Evolutionary conservation across 495 filamentous ascomycete genomes (phyloP), one percentile per base, ranked within the genome.

Genomic region (Penicillium fimorum): DNA sequence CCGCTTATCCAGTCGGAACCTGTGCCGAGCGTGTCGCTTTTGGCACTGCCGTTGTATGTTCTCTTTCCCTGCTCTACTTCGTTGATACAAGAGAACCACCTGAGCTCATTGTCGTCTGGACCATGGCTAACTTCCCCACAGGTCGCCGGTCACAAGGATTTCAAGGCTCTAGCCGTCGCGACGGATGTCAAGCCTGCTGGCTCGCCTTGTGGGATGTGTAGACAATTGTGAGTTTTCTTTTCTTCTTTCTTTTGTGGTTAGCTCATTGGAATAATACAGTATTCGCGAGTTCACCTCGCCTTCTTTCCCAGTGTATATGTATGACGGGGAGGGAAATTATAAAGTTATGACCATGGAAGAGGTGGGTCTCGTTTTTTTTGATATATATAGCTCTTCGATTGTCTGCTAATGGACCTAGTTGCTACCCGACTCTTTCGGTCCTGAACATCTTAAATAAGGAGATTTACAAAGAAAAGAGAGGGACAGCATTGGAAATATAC

Each of bases 21-120:
- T 98, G 94, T 68, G 94, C 94, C n/a, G 94, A 97, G 80, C 78
- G 92, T 33, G 87, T 90, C 11, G 89, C 93, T 3, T 73, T 97
- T 59, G 88, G 82, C 3, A 90, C 83, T 50, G 94, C 94, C n/a
- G 79, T 96, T 47, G 81, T 88, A 62, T 58, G 72, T 47, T 52
- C 5, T 22, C 40, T 57, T 11, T 0, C 37, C 43, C 24, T 56
- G 18, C 6, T 48, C 30, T 38, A 37, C 6, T 37, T n/a, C 12
- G 35, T 37, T n/a, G 3, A 13, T 13, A 7, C 3, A 27, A 0
- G 25, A 27, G 25, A 7, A 27, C 25, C 2, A 22, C 22, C 22
- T 22, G 22, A 2, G 1, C 22, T 8, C 33, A 37, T 9, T 17
- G 35, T 38, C 35, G 33, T n/a, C 35, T 38, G n/a, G 35, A 17